A percentile compares a stretch with the other conserved stretches of the same genome.
phyloP scores from a whole-genome alignment of 2,329 filamentous ascomycete species.

The Aspergillus nomiae region DNA sequence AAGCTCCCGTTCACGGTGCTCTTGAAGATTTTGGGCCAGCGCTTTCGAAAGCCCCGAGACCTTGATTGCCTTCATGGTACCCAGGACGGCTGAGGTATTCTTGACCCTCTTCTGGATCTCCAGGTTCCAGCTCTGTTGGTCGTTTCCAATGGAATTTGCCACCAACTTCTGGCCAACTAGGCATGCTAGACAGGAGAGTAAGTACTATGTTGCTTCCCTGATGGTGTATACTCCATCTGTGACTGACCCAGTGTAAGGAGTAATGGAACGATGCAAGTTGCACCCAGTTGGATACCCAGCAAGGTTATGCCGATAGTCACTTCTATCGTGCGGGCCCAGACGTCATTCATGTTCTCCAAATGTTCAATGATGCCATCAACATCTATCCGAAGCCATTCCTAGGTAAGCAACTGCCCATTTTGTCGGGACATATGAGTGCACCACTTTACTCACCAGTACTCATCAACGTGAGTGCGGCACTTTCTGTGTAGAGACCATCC shows the following conservation, averaged over 20 bases:
- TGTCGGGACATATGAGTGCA: not conserved
- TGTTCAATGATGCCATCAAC: not conserved
- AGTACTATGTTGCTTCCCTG: not conserved
- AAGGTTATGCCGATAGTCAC: not conserved
- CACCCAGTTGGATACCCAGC: not conserved
- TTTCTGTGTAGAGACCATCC: not conserved
- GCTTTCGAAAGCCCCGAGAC: not conserved
- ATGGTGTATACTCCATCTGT: not conserved
- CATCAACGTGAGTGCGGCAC: constrained; percentile 1
- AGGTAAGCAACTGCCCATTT: not conserved
- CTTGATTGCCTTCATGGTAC: not conserved
- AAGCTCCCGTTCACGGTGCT: not conserved
- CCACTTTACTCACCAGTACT: not conserved
- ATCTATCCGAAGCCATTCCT: not conserved
- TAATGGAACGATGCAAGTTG: not conserved
- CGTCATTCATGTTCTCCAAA: not conserved
- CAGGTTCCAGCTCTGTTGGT: not conserved
- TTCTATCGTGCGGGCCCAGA: not conserved
- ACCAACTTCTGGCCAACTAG: not conserved
- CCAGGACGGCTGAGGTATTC: not conserved
- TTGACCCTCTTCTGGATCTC: not conserved
- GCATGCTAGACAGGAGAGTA: not conserved
- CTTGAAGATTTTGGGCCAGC: not conserved
- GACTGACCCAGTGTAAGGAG: not conserved
- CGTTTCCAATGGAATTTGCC: not conserved